phyloP scores from a whole-genome alignment of 495 filamentous ascomycete species.

The Hypoxylon lenormandii region DNA sequence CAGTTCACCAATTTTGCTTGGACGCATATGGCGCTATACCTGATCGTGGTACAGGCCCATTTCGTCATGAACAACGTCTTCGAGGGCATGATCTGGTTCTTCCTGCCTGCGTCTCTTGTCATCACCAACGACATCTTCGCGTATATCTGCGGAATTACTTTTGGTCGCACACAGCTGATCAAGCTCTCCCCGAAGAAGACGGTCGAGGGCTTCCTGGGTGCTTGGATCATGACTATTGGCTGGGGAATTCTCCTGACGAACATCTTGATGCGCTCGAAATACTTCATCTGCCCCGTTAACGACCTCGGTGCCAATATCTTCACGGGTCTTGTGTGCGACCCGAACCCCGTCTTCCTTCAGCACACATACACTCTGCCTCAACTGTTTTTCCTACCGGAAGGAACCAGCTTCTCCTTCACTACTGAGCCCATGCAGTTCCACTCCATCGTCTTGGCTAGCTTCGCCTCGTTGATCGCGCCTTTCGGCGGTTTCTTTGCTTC shows the following conservation, averaged over 20 bases:
- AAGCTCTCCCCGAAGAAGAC: constrained; percentile 99
- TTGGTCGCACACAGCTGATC: constrained; percentile 95
- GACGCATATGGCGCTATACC: constrained; percentile 98
- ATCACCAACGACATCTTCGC: constrained; percentile 99
- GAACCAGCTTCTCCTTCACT: constrained; percentile 67
- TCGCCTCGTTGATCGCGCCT: constrained; percentile 95
- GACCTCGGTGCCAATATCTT: constrained; percentile 93
- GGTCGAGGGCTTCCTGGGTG: constrained; percentile 96
- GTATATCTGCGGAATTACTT: constrained; percentile 96
- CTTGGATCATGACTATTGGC: constrained; percentile 92
- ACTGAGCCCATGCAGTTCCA: constrained; percentile 95
- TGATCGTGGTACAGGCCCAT: constrained; percentile 97
- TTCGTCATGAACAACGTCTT: constrained; percentile 99
- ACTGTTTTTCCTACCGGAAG: constrained; percentile 67
- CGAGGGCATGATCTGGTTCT: constrained; percentile 99
- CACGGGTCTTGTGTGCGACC: constrained; percentile 87
- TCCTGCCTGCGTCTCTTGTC: constrained; percentile 92
- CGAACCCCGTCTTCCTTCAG: constrained; percentile 91
- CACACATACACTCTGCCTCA: constrained; percentile 84
- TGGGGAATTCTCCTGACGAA: constrained; percentile 88
- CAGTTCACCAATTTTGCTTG: constrained; percentile 99
- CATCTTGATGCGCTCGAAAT: constrained; percentile 88
- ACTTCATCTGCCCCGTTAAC: constrained; percentile 98
- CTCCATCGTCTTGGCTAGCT: constrained; percentile 87
- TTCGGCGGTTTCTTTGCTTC: constrained; percentile 99